Base-by-base conservation (phyloP, 1,139 yeast genomes). In the Ogataea hybrid region DNA sequence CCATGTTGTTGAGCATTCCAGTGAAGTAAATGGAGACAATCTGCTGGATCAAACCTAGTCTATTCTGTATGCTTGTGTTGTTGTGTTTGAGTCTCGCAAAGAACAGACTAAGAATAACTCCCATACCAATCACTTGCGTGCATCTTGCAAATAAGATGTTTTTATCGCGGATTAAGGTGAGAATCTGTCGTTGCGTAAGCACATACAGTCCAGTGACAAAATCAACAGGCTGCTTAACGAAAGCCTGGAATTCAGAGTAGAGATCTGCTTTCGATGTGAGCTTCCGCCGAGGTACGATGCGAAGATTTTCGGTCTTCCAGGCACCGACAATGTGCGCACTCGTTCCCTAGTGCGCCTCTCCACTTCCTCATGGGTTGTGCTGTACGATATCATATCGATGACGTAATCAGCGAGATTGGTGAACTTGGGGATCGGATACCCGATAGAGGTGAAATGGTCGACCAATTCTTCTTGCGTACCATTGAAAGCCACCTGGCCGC, bases 41-140 rank as follows among this genome's bases (percentile, higher is more conserved):
- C 57, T 85, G 88, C 61, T 87, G 96, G 6, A 83, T 73, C 38
- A 86, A 65, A 4, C 96, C 96, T 15, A 88, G 65, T 49, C 95
- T 68, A 59, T 86, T 79, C 30, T 67, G 68, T 22, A 85, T 71
- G 25, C 94, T 85, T 10, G 75, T 71, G 45, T 73, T 75, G 33
- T 71, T 68, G 48, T 79, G 68, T 45, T 70, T 75, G 42, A 87
- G 62, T 3, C 95, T 92, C 0, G 95, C 73, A 66, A 81, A 85
- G 57, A 72, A 87, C 32, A 88, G 64, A 0, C 92, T 77, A 42
- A 81, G 75, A 8, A 87, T 72, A 18, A 82, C 67, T 2, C 82
- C 89, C 47, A 85, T 67, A 8, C 84, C 79, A 1, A 77, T 65
- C 10, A 81, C 75, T 59, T 86, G 94, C 22, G 80, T 73, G n/a